Evolutionary conservation across 768 basidiomycete species (phyloP).

Genomic region (Podaxis sp.): DNA sequence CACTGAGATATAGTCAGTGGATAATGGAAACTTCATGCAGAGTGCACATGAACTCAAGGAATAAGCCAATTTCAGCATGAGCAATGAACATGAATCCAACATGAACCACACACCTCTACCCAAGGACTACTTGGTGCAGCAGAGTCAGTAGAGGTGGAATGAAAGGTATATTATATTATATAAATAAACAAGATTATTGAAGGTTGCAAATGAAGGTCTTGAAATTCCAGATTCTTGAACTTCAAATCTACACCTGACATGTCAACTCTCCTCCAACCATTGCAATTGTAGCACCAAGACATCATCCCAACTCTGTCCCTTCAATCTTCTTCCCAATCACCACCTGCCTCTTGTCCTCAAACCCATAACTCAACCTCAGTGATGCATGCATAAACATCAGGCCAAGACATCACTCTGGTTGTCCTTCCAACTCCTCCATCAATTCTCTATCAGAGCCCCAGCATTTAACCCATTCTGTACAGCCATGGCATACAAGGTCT

Average conservation of each 20-base stretch:
- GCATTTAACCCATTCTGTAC: slow-evolving; percentile 52
- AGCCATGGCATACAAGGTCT: too few species aligned
- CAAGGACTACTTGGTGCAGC: too few species aligned
- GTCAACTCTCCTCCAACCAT: slow-evolving; percentile 65
- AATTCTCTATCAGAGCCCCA: slow-evolving; percentile 38
- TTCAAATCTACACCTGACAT: slow-evolving; percentile 39
- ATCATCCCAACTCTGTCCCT: slow-evolving; percentile 92
- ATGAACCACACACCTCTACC: too few species aligned
- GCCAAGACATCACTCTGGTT: slow-evolving; percentile 98
- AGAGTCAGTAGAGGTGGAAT: too few species aligned
- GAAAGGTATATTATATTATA: too few species aligned
- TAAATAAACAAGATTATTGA: too few species aligned
- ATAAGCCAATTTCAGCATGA: too few species aligned
- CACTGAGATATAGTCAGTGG: too few species aligned
- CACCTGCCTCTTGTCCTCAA: too few species aligned
- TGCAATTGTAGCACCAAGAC: slow-evolving; percentile 79
- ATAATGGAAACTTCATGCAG: too few species aligned
- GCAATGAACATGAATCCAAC: too few species aligned
- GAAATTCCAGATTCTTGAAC: neutral
- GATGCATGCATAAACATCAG: slow-evolving; percentile 93
- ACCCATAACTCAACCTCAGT: slow-evolving; percentile 85
- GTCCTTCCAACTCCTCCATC: slow-evolving; percentile 68
- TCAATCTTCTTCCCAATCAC: slow-evolving; percentile 44
- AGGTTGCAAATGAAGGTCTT: slow-evolving; percentile 12
- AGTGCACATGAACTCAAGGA: too few species aligned